Base-by-base conservation (phyloP, 179 eudicot species). In the Gypsophila paniculata region DNA sequence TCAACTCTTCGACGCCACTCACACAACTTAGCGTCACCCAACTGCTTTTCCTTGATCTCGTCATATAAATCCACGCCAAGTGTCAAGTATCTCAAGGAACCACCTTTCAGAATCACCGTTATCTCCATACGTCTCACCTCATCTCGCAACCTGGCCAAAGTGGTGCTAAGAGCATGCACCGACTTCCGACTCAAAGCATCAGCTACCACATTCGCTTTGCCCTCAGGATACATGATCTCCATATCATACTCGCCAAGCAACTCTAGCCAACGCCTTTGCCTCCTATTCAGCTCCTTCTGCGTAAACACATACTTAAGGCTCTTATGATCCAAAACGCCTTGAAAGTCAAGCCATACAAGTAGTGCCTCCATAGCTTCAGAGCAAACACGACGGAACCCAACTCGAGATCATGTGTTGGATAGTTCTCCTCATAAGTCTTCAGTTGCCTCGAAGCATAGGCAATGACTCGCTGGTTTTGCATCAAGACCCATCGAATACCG, bases 151-250 rank as follows among this genome's bases (percentile, higher is more conserved):
- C 15, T 12, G 7, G 2, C 10, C 36, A 6, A 2, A 23, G 4
- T 8, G 1, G 11, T 15, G 7, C 25, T 38, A 18, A 15, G 58
- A 1, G 58, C 4, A 18, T 38, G 22, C 48, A 32, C 4, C 10
- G 3, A n/a, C n/a, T 63, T 63, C 18, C 48, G 14, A 63, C 51
- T 63, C 8, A 63, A 34, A 17, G 68, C 68, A 18, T 63, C 21
- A 0, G 68, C 51, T 2, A 63, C 23, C 2, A 63, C 68, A 17
- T 63, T 63, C 21, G 21, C 68, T 6, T 63, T 63, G 1, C 68
- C 68, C n/a, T 63, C 51, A 17, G 34, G 46, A 34, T 63, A 63
- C 23, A 0, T 9, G 6, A 63, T 63, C 9, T 63, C 5, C 48
- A 63, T 63, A 18, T 63, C 49, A 18, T 38, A 63, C 22, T 63